Percentiles rank a stretch among this genome's conserved stretches.
phyloP scores from a whole-genome alignment of 2,329 filamentous ascomycete species.

The Westerdykella ornata region DNA sequence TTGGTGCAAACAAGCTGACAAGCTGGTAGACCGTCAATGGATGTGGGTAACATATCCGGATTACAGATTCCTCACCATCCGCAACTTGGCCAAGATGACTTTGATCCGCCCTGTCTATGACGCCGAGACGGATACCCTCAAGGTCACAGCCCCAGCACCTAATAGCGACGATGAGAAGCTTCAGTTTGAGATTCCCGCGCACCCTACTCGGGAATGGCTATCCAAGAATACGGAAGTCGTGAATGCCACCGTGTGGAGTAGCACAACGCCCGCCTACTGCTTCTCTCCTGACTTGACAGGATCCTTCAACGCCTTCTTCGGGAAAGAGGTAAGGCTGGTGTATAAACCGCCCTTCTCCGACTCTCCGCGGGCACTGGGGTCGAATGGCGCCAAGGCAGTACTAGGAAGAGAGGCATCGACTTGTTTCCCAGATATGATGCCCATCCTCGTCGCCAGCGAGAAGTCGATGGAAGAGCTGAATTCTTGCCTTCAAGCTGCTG shows the following conservation, averaged over 20 bases:
- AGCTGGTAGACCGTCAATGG: slow-evolving; percentile 51
- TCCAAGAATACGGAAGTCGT: slow-evolving; percentile 45
- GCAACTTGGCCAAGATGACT: slow-evolving; percentile 55
- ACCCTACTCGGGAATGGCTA: slow-evolving; percentile 51
- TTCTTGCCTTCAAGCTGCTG: slow-evolving; percentile 40
- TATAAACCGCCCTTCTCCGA: slow-evolving; percentile 51
- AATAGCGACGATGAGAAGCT: slow-evolving; percentile 27
- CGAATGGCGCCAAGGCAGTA: slow-evolving; percentile 49
- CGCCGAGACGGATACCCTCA: slow-evolving; percentile 41
- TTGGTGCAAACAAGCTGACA: background rate
- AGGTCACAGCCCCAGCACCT: slow-evolving; percentile 44
- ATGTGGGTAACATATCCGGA: slow-evolving; percentile 55
- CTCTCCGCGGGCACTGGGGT: slow-evolving; percentile 47
- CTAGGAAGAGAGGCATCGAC: slow-evolving; percentile 51
- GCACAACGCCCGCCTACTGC: slow-evolving; percentile 51
- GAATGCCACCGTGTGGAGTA: slow-evolving; percentile 53
- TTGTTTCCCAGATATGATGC: slow-evolving; percentile 56
- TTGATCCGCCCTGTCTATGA: slow-evolving; percentile 52
- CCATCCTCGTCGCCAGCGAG: slow-evolving; percentile 51
- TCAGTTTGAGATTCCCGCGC: slow-evolving; percentile 49
- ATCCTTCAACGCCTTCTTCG: slow-evolving; percentile 51
- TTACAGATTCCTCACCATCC: slow-evolving; percentile 56
- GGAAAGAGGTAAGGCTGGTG: slow-evolving; percentile 50
- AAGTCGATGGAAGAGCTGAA: slow-evolving; percentile 55
- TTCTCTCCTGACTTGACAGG: slow-evolving; percentile 49